phyloP scores from a whole-genome alignment of 202 grass and related monocot genomes.

The Zizania palustris region DNA sequence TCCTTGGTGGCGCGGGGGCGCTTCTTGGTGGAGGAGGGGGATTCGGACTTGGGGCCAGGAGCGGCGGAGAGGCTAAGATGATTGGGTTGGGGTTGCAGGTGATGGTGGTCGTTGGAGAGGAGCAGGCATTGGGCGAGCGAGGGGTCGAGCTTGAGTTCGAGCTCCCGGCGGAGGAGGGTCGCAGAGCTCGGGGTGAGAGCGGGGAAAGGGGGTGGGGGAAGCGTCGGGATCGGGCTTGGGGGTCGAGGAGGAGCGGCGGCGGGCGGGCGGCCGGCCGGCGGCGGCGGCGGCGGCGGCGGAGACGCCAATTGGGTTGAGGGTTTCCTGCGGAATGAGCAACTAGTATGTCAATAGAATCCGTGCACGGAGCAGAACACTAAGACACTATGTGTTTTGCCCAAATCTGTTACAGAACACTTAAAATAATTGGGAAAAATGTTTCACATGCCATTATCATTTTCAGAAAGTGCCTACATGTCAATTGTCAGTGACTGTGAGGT shows the following conservation, averaged over 20 bases:
- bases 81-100: background rate
- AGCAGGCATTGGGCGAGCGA: constrained; percentile 29
- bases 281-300: too few relatives aligned
- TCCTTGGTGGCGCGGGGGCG: constrained; percentile 44
- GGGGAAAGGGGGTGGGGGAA: background rate
- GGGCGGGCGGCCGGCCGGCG: too few relatives aligned
- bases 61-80: background rate
- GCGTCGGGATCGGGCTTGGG: constrained; percentile 32
- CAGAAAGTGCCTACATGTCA: too few relatives aligned
- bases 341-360: too few relatives aligned
- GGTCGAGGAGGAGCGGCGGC: background rate
- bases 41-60: background rate
- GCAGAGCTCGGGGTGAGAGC: constrained; percentile 32
- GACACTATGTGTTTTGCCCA: too few relatives aligned
- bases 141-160: constrained; percentile 39
- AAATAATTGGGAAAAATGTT: too few relatives aligned
- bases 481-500: too few relatives aligned
- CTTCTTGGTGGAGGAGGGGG: constrained; percentile 49
- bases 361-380: too few relatives aligned
- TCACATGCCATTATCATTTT: too few relatives aligned
- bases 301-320: too few relatives aligned
- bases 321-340: too few relatives aligned
- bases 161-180: background rate
- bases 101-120: constrained; percentile 16
- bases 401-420: too few relatives aligned